Percentiles rank a stretch among this genome's conserved stretches.
phyloP scores from a whole-genome alignment of 192 early-diverging fungal species.

The Lunasporangiospora selenospora region DNA sequence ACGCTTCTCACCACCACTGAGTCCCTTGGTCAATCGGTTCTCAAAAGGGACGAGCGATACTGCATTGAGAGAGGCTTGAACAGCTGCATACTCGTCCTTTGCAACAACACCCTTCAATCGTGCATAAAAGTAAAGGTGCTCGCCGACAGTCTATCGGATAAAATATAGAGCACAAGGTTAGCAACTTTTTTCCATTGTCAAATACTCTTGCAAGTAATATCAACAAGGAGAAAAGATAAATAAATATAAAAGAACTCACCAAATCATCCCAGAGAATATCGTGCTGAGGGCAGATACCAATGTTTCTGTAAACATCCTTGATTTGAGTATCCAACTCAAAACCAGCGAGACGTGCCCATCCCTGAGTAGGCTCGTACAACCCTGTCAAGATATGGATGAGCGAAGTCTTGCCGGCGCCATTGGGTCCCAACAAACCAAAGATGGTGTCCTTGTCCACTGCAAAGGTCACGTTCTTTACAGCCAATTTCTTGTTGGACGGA shows the following conservation, averaged over 20 bases:
- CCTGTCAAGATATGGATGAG: conserved; percentile 77
- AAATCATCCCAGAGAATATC: conserved; percentile 80
- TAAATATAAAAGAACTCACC: conserved; percentile 7
- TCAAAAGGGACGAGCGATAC: conserved; percentile 64
- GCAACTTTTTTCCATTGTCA: too few species aligned
- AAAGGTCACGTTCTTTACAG: conserved; percentile 72
- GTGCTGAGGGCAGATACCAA: conserved; percentile 78
- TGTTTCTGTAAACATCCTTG: conserved; percentile 61
- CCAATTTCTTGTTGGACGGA: conserved; percentile 58
- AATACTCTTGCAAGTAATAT: too few species aligned
- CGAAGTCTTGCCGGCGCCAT: conserved; percentile 78
- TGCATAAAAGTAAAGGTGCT: conserved; percentile 77
- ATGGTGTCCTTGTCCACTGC: conserved; percentile 63
- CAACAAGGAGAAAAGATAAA: neutral
- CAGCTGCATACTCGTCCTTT: conserved; percentile 52
- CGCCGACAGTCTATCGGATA: conserved; percentile 66
- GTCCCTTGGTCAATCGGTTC: conserved; percentile 61
- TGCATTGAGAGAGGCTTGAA: conserved; percentile 49
- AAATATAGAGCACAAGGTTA: too few species aligned
- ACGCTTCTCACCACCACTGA: conserved; percentile 81
- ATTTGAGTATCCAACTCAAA: conserved; percentile 61
- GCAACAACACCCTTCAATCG: conserved; percentile 69
- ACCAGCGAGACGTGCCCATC: conserved; percentile 62
- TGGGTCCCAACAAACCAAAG: conserved; percentile 75
- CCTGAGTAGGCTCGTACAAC: conserved; percentile 61